A percentile compares a stretch with the other conserved stretches of the same genome.
Evolutionary conservation across 345 rosid species (phyloP).

Genomic region (Gossypium mustelinum): DNA sequence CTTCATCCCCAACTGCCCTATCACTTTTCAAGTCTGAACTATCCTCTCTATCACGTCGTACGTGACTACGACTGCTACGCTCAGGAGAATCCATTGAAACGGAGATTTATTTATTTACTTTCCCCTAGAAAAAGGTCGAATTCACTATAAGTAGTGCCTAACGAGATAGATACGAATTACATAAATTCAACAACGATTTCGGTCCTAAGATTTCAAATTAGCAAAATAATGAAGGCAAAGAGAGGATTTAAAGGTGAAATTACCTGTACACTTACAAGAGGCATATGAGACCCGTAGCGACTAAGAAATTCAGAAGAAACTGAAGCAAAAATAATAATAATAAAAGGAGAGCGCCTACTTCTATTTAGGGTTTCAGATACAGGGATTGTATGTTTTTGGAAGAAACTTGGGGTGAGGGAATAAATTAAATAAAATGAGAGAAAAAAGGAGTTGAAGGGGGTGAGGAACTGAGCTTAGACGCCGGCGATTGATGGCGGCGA

Average conservation of each 20-base stretch:
- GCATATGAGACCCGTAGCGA: neutral
- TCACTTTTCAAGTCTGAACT: constrained; percentile 38
- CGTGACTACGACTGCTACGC: constrained; percentile 35
- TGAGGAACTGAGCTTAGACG: neutral
- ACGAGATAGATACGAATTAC: neutral
- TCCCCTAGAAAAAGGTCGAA: neutral
- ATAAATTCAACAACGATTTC: neutral
- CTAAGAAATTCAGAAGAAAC: neutral
- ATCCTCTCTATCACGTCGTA: constrained; percentile 44
- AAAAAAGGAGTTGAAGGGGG: neutral
- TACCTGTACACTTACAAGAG: neutral
- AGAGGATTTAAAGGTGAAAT: neutral
- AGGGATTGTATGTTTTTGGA: neutral
- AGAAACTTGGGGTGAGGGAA: neutral
- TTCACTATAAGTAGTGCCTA: neutral
- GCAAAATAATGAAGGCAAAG: neutral
- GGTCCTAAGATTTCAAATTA: neutral
- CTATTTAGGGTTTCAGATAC: neutral
- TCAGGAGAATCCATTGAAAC: constrained; percentile 62
- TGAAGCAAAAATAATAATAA: too few species aligned
- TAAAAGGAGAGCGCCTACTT: too few species aligned
- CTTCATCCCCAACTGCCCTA: constrained; percentile 18
- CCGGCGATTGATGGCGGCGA: neutral
- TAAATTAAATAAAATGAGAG: neutral
- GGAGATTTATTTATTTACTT: neutral